phyloP scores from a whole-genome alignment of 2,329 filamentous ascomycete genomes.

The Aspergillus nomiae region DNA sequence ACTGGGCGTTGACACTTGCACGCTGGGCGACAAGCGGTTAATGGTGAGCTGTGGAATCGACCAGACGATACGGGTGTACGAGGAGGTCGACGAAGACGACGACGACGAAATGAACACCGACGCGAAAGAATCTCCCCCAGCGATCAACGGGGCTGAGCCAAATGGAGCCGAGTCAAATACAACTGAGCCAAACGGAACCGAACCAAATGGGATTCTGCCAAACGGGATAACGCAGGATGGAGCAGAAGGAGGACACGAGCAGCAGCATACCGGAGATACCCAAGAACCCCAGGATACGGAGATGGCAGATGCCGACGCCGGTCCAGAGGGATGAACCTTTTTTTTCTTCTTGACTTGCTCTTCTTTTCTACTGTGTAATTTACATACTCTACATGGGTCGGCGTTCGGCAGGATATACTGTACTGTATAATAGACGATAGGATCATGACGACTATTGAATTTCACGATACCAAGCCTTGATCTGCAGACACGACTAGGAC shows the following conservation, averaged over 20 bases:
- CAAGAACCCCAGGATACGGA: constrained; percentile 1
- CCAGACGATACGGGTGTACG: constrained; percentile 64
- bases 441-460: constrained; percentile 2
- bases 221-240: not conserved
- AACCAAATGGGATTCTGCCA: not conserved
- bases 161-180: not conserved
- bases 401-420: constrained; percentile 1
- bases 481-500: not conserved
- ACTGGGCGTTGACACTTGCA: constrained; percentile 61
- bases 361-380: not conserved
- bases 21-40: constrained; percentile 48
- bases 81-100: constrained; percentile 38
- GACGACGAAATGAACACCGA: not conserved
- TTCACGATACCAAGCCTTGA: not conserved
- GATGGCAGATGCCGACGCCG: not conserved
- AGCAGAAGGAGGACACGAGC: not conserved
- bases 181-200: not conserved
- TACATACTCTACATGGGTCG: not conserved
- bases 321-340: not conserved
- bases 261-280: not conserved
- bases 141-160: not conserved
- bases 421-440: constrained; percentile 6
- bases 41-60: constrained; percentile 67
- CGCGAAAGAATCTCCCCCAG: not conserved
- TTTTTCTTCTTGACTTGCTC: not conserved